A percentile compares a stretch with the other conserved stretches of the same genome.
phyloP scores from a whole-genome alignment of 768 basidiomycete species.

The Calvatia gigantea region DNA sequence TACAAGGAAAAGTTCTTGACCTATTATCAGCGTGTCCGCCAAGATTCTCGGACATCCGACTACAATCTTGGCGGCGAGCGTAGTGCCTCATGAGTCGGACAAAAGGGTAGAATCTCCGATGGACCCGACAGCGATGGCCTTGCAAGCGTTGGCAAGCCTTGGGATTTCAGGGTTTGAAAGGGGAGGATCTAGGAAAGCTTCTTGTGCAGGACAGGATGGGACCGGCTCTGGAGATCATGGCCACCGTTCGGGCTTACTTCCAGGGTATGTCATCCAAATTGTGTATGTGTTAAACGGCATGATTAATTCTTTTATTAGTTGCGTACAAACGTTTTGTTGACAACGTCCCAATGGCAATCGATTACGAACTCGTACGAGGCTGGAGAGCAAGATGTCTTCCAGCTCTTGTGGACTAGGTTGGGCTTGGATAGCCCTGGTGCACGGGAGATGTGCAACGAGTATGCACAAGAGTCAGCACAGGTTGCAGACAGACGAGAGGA shows the following conservation, averaged over 20 bases:
- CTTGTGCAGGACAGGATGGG: slow-evolving; percentile 50
- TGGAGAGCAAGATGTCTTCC: slow-evolving; percentile 40
- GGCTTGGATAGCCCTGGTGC: slow-evolving; percentile 49
- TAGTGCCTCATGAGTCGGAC: no score
- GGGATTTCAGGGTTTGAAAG: slow-evolving; percentile 35
- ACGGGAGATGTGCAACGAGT: slow-evolving; percentile 42
- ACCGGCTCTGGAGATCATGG: slow-evolving; percentile 64
- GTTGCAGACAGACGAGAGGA: slow-evolving; percentile 45
- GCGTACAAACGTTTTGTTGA: slow-evolving; percentile 60
- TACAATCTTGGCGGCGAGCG: not conserved
- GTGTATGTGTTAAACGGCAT: no score
- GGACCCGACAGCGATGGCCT: slow-evolving; percentile 25
- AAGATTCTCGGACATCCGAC: slow-evolving; percentile 17
- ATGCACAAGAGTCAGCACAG: slow-evolving; percentile 47
- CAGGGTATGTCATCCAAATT: slow-evolving; percentile 44
- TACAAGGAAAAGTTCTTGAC: slow-evolving; percentile 39
- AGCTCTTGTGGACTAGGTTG: slow-evolving; percentile 43
- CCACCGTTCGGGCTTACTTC: slow-evolving; percentile 69
- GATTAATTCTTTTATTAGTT: slow-evolving; percentile 36
- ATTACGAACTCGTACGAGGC: slow-evolving; percentile 54
- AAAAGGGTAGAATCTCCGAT: no score
- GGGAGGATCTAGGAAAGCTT: slow-evolving; percentile 45
- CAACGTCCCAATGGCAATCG: slow-evolving; percentile 52
- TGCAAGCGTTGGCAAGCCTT: slow-evolving; percentile 33
- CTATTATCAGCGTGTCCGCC: slow-evolving; percentile 43